These are phyloP conservation scores for Fonsecaea multimorphosa DNA, from an alignment of 2,329 filamentous ascomycete genomes.

Conservation along the genomic window DNA sequence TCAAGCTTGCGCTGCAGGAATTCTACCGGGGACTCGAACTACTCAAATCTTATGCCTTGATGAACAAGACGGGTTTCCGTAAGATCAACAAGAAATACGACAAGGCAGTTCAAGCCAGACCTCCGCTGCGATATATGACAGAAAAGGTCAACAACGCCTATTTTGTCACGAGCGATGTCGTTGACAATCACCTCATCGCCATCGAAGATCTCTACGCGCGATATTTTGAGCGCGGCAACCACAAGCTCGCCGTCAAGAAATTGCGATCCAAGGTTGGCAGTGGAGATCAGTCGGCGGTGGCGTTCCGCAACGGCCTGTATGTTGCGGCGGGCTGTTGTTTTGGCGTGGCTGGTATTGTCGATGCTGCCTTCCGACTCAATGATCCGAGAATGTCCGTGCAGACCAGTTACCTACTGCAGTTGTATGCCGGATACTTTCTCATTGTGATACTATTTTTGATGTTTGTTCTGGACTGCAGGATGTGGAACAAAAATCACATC, in stretches of 20 bases:
- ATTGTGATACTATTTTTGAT: conserved; percentile 78
- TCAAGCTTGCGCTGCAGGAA: conserved; percentile 89
- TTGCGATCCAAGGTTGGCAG: conserved; percentile 73
- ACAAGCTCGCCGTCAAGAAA: conserved; percentile 87
- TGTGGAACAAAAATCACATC: conserved; percentile 84
- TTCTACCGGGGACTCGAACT: conserved; percentile 92
- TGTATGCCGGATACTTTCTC: conserved; percentile 92
- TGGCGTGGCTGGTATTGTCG: conserved; percentile 68
- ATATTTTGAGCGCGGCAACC: conserved; percentile 93
- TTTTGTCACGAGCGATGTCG: conserved; percentile 86
- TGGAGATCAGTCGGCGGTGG: conserved; percentile 63
- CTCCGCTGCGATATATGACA: conserved; percentile 80
- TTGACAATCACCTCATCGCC: conserved; percentile 78
- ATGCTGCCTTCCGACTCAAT: conserved; percentile 59
- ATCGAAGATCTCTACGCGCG: conserved; percentile 92
- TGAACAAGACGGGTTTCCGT: conserved; percentile 91
- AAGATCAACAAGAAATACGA: conserved; percentile 99
- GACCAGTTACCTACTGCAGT: conserved; percentile 74
- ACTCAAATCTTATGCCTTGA: conserved; percentile 84
- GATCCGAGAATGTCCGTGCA: conserved; percentile 58
- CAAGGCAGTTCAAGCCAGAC: conserved; percentile 81
- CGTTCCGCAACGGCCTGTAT: conserved; percentile 68
- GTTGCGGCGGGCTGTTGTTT: conserved; percentile 73
- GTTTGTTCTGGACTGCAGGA: conserved; percentile 83
- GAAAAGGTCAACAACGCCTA: conserved; percentile 89